A percentile compares a stretch with the other conserved stretches of the same genome.
Conservation (phyloP, 257 asterid genomes). For the Scutellaria baicalensis region DNA sequence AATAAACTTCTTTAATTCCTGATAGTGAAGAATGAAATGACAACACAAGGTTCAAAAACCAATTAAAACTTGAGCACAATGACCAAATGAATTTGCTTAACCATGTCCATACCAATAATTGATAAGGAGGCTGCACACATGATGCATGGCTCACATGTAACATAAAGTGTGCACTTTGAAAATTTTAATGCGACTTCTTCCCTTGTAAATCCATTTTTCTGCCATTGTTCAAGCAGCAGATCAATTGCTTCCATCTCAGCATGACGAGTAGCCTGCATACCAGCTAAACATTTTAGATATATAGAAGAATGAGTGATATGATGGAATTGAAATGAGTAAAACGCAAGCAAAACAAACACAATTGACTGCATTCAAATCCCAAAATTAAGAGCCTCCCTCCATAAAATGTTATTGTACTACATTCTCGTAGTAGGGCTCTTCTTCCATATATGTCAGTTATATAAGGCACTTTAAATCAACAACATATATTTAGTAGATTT, state of each 20-base stretch:
- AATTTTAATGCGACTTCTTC: slow-evolving; percentile 49
- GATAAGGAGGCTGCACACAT: slow-evolving; percentile 94
- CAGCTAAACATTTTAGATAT: background rate
- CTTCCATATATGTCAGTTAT: background rate
- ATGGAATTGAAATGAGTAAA: background rate
- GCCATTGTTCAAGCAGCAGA: slow-evolving; percentile 68
- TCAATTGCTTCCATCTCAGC: slow-evolving; percentile 99
- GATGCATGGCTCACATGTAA: slow-evolving; percentile 95
- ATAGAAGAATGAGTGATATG: background rate
- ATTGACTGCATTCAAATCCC: background rate
- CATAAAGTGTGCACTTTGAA: slow-evolving; percentile 67
- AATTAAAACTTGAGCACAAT: slow-evolving; percentile 6
- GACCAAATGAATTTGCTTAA: slow-evolving; percentile 1
- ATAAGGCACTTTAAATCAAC: background rate
- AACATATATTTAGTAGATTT: background rate
- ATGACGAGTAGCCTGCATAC: slow-evolving; percentile 71
- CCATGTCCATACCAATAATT: slow-evolving; percentile 43
- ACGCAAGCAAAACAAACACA: background rate
- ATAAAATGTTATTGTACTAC: background rate
- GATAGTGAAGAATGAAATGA: slow-evolving; percentile 16
- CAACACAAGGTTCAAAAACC: slow-evolving; percentile 1
- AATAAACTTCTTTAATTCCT: slow-evolving; percentile 68
- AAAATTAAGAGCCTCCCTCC: background rate
- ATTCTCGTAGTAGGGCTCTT: background rate
- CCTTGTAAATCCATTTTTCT: slow-evolving; percentile 42